Conservation (phyloP, 2,329 filamentous ascomycete species). For the Talaromyces sp. region DNA sequence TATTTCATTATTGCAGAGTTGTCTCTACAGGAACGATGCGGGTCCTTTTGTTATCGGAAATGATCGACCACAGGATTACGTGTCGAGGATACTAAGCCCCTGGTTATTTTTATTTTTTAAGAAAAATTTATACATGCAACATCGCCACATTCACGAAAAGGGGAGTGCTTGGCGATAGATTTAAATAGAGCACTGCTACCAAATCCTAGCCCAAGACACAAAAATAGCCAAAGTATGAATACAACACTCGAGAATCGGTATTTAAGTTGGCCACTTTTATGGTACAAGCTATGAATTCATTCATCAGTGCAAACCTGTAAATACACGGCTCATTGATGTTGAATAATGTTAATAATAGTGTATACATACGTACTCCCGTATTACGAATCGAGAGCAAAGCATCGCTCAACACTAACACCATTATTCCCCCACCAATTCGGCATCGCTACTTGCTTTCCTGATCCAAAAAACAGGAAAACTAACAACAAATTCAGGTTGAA, state of each 20-base stretch:
- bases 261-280: neutral
- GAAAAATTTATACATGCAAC: no score
- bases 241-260: no score
- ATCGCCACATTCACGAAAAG: no score
- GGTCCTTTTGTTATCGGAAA: neutral
- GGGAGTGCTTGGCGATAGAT: no score
- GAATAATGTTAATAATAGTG: neutral
- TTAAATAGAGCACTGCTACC: no score
- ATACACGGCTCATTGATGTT: neutral
- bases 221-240: no score
- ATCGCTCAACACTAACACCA: slow-evolving; percentile 50
- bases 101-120: no score
- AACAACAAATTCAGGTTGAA: slow-evolving; percentile 60
- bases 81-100: neutral
- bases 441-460: slow-evolving; percentile 54
- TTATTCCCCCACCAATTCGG: slow-evolving; percentile 64
- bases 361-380: neutral
- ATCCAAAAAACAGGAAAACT: slow-evolving; percentile 58
- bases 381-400: slow-evolving; percentile 47
- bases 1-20: neutral
- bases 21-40: neutral
- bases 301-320: neutral
- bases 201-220: no score
- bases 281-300: neutral
- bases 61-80: neutral